These are phyloP conservation scores for Nephromyces sp. DNA, from an alignment of 169 alveolate genomes.

Conservation along the genomic window DNA sequence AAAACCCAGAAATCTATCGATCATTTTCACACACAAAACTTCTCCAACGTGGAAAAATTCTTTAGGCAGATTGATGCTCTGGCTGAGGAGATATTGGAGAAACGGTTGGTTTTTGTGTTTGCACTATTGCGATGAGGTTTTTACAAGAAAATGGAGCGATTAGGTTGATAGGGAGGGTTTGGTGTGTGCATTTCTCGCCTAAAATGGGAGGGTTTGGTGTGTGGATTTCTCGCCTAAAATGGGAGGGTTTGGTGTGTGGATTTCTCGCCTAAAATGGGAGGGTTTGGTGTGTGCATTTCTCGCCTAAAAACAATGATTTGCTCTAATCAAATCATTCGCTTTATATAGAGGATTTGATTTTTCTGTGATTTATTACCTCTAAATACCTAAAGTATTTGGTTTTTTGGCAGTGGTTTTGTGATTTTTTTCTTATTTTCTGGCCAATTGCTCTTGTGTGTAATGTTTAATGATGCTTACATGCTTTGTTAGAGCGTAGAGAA, in stretches of 20 bases:
- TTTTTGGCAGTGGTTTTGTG: too few species aligned
- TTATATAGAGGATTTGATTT: too few species aligned
- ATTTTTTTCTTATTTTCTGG: too few species aligned
- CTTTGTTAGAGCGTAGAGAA: too few species aligned
- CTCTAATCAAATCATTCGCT: too few species aligned
- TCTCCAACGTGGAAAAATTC: slow-evolving; percentile 38
- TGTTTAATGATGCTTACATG: too few species aligned
- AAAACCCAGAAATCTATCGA: slow-evolving; percentile 43
- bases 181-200: not conserved
- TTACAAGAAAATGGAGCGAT: slow-evolving; percentile 24
- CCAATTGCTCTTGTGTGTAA: too few species aligned
- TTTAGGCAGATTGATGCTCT: slow-evolving; percentile 20
- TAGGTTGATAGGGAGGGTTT: not conserved
- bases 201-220: not conserved
- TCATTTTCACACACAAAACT: slow-evolving; percentile 36
- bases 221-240: not conserved
- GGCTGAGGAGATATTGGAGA: slow-evolving; percentile 13
- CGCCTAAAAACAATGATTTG: too few species aligned
- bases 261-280: not conserved
- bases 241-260: not conserved
- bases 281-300: not conserved
- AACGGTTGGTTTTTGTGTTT: slow-evolving; percentile 13
- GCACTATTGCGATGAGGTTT: slow-evolving; percentile 36
- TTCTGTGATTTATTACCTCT: too few species aligned
- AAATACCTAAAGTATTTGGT: too few species aligned